These are phyloP conservation scores for Phenoliferia sp. DNA, from an alignment of 1,284 basidiomycete species.

Conservation along the genomic window DNA sequence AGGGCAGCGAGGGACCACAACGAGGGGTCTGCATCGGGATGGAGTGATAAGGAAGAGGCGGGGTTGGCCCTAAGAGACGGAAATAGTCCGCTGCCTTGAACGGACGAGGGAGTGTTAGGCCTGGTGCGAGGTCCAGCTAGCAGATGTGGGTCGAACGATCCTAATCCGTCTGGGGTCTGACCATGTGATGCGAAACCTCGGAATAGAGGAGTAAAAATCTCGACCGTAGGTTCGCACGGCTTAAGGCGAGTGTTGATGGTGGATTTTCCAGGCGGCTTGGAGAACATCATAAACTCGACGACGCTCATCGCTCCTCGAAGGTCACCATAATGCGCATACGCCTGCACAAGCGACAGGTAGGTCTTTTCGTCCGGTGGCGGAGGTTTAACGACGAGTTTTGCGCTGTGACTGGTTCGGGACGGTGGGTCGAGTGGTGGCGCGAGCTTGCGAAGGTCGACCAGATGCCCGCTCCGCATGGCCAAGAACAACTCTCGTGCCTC, in stretches of 20 bases:
- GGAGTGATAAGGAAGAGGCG: not conserved
- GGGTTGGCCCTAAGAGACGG: not conserved
- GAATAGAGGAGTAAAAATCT: conserved; percentile 22
- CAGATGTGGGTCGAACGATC: not conserved
- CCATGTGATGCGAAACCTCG: conserved; percentile 20
- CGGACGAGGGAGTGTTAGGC: not conserved
- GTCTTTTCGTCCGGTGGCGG: conserved; percentile 8
- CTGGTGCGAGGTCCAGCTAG: not conserved
- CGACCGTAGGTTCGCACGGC: conserved; percentile 4
- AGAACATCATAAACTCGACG: conserved; percentile 12
- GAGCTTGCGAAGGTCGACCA: conserved; percentile 7
- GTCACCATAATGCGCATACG: conserved; percentile 19
- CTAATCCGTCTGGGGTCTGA: not conserved
- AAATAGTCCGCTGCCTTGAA: not conserved
- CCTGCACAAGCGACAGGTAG: conserved; percentile 19
- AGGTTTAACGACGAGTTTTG: not conserved
- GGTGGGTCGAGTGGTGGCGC: no score
- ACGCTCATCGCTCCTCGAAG: conserved; percentile 13
- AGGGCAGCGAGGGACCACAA: conserved; percentile 19
- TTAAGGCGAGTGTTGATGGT: not conserved
- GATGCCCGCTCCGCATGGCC: conserved; percentile 10
- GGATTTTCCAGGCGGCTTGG: no score
- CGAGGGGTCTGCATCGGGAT: not conserved
- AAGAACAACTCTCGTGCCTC: conserved; percentile 14
- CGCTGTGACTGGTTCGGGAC: not conserved